These are phyloP conservation scores for Scorias spongiosa DNA, from an alignment of 2,329 filamentous ascomycete genomes.

Conservation along the genomic window DNA sequence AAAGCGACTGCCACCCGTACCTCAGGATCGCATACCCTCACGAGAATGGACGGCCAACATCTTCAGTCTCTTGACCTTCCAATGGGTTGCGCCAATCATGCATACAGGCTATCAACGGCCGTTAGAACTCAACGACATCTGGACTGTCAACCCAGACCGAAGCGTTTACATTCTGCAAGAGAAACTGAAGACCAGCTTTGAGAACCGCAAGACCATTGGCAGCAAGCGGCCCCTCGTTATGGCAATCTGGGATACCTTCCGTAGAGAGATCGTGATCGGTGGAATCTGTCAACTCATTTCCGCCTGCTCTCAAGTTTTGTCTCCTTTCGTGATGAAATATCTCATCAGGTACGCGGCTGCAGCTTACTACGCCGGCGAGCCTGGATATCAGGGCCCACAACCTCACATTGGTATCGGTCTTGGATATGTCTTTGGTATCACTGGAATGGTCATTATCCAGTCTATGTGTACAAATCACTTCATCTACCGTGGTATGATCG, in stretches of 20 bases:
- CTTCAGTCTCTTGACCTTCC: conserved; percentile 63
- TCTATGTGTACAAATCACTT: conserved; percentile 78
- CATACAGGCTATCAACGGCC: conserved; percentile 67
- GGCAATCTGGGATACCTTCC: conserved; percentile 77
- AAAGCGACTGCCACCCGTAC: conserved; percentile 39
- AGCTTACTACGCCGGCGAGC: conserved; percentile 46
- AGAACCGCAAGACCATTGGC: conserved; percentile 49
- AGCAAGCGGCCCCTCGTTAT: conserved; percentile 60
- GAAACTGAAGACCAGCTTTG: conserved; percentile 53
- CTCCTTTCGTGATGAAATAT: conserved; percentile 73
- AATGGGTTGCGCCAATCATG: conserved; percentile 89
- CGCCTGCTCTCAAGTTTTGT: conserved; percentile 59
- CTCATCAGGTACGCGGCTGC: conserved; percentile 73
- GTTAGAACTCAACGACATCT: conserved; percentile 74
- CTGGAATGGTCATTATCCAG: conserved; percentile 69
- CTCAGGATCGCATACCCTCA: conserved; percentile 38
- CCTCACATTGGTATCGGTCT: conserved; percentile 63
- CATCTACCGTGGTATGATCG: conserved; percentile 81
- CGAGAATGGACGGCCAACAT: conserved; percentile 60
- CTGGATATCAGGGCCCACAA: conserved; percentile 22
- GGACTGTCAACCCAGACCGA: conserved; percentile 70
- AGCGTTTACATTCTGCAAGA: conserved; percentile 53
- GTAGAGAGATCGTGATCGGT: conserved; percentile 69
- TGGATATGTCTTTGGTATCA: conserved; percentile 72
- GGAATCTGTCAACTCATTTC: conserved; percentile 61